A percentile compares a stretch with the other conserved stretches of the same genome.
Conservation (phyloP, 148 eudicot species). For the Rhododendron vialii region DNA sequence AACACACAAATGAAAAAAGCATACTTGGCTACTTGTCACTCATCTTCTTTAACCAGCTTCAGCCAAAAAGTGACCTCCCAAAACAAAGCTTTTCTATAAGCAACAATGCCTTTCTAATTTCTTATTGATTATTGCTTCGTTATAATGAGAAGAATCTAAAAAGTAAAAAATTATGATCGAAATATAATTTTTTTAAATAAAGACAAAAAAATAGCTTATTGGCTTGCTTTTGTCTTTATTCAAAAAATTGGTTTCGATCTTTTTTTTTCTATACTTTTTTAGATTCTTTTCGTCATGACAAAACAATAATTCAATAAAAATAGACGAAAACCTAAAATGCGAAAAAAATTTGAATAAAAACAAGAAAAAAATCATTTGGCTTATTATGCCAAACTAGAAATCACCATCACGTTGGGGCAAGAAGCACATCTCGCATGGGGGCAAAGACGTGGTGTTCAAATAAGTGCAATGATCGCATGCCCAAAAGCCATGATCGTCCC, state of each 20-base stretch:
- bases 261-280: not conserved
- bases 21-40: not conserved
- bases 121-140: too few relatives aligned
- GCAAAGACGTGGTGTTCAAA: conserved; percentile 1
- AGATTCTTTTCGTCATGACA: fast-evolving
- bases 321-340: too few relatives aligned
- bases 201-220: too few relatives aligned
- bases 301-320: too few relatives aligned
- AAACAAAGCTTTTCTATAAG: not conserved
- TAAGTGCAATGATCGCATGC: conserved; percentile 33
- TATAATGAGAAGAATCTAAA: fast-evolving
- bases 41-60: not conserved
- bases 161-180: too few relatives aligned
- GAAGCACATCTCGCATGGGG: conserved; percentile 16
- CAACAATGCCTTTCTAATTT: not conserved
- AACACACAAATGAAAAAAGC: not conserved
- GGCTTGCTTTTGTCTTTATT: too few relatives aligned
- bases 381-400: too few relatives aligned
- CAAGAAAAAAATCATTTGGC: too few relatives aligned
- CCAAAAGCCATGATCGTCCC: conserved; percentile 47
- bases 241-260: too few relatives aligned
- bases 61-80: not conserved
- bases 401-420: not conserved
- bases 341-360: too few relatives aligned
- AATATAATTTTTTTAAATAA: too few relatives aligned